Evolutionary conservation across 352 stramenopile species (phyloP).

Genomic region (Pythium aquatile): DNA sequence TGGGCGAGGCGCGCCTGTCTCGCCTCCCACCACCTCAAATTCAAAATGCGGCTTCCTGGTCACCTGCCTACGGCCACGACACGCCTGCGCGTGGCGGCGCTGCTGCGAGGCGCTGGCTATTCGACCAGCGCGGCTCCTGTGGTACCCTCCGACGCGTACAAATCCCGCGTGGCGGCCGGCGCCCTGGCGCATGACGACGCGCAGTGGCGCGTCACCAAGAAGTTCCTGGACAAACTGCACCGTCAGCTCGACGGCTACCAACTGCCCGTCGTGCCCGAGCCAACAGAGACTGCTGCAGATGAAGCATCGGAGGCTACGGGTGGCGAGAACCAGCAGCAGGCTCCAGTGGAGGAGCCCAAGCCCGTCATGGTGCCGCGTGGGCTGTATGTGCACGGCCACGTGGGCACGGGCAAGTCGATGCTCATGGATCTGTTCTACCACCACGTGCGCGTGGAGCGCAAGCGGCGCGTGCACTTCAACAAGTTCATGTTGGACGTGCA

Average conservation of each 20-base stretch:
- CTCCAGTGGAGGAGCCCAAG: too few relatives aligned
- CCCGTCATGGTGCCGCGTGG: conserved; percentile 71
- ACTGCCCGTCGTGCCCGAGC: conserved; percentile 32
- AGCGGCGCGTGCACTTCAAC: conserved; percentile 96
- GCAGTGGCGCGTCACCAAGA: conserved; percentile 25
- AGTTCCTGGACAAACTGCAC: conserved; percentile 66
- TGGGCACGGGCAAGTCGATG: conserved; percentile 97
- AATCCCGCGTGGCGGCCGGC: conserved; percentile 13
- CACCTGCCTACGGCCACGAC: not conserved
- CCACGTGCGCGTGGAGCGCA: conserved; percentile 50
- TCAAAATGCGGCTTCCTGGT: not conserved
- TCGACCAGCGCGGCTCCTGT: not conserved
- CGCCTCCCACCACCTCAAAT: not conserved
- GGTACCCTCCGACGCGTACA: conserved; percentile 21
- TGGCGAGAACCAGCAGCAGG: not conserved
- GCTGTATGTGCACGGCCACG: conserved; percentile 93
- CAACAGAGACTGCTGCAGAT: not conserved
- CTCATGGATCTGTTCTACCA: conserved; percentile 96
- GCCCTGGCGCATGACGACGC: conserved; percentile 20
- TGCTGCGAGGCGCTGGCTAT: conserved; percentile 11
- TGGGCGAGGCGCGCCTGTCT: not conserved
- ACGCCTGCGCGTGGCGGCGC: not conserved
- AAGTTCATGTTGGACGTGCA: conserved; percentile 97
- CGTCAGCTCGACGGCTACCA: conserved; percentile 46
- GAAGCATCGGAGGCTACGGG: not conserved